Evolutionary conservation across 2,329 filamentous ascomycete genomes (phyloP).

Genomic region (Curvularia verruculosa): DNA sequence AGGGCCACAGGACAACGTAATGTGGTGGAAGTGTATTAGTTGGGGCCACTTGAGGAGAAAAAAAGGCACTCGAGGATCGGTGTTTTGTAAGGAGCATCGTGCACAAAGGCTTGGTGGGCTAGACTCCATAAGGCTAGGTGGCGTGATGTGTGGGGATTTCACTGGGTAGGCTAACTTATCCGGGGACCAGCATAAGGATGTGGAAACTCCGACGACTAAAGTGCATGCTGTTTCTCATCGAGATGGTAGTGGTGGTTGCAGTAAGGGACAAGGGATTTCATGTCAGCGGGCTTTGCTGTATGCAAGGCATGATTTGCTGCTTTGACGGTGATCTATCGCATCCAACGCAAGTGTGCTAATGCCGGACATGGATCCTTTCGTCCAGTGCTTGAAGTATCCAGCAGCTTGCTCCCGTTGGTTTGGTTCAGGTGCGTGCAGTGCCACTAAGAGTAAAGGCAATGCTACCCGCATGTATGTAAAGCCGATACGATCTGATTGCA

Average conservation of each 20-base stretch:
- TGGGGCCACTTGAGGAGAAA: slow-evolving; percentile 3
- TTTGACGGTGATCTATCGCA: slow-evolving; percentile 18
- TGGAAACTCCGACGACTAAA: neutral
- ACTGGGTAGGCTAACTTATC: neutral
- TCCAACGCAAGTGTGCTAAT: slow-evolving; percentile 37
- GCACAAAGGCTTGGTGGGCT: neutral
- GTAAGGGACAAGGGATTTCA: neutral
- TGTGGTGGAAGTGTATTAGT: neutral
- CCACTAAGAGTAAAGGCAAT: slow-evolving; percentile 37
- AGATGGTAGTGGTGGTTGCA: neutral
- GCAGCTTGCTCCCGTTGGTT: slow-evolving; percentile 25
- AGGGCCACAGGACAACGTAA: neutral
- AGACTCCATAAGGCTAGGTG: neutral
- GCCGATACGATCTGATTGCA: slow-evolving; percentile 29
- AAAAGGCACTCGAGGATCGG: slow-evolving; percentile 11
- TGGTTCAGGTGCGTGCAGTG: slow-evolving; percentile 26
- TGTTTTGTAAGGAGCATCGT: slow-evolving; percentile 10
- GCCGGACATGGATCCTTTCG: slow-evolving; percentile 30
- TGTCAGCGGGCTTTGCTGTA: neutral
- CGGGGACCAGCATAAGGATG: neutral
- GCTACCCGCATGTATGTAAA: slow-evolving; percentile 43
- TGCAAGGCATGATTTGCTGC: neutral
- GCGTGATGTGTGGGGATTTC: neutral
- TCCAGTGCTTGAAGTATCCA: slow-evolving; percentile 31
- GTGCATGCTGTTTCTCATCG: neutral